Evolutionary conservation across 176 grass and related monocot genomes (phyloP), one percentile per base, ranked within the genome.

Genomic region (Aechmea fasciata): DNA sequence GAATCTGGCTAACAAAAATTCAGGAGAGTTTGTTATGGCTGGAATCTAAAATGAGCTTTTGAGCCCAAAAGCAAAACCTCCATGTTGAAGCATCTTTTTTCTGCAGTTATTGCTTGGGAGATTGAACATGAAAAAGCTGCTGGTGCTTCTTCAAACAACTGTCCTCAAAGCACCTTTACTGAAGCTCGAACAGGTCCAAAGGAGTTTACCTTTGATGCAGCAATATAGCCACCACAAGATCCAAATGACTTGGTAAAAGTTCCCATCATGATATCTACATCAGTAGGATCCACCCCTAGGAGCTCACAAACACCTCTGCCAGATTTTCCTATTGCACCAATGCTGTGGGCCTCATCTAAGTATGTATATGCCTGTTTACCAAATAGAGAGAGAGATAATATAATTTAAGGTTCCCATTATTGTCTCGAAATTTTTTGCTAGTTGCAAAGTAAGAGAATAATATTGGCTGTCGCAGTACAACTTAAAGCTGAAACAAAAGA

Each of bases 231-330:
- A 67, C 87, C 91, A 79, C 80, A 91, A 67, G 87, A 96, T 64
- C 91, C 87, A 77, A 88, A 91, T 15, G 87, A 88, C 65, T 96
- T 91, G 20, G 87, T 91, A 68, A 88, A 96, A 59, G 82, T 96
- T 62, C 91, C 91, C 91, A 96, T 96, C 91, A 91, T 91, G 62
- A 91, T 91, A 77, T 96, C 85, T 6, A 96, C 77, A 63, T 96
- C 84, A 82, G 74, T 74, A 69, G 84, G 77, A 62, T 91, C 85
- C 49, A 96, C 91, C 51, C 87, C 91, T 48, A 96, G 76, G 51
- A 96, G 84, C 73, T 96, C 91, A 59, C 91, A 96, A 69, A 96
- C 85, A 18, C 91, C 87, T 19, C 82, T 72, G 9, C 87, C 91
- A 67, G 91, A 88, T 76, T 96, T 79, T 41, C 91, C 91, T 59